Conservation (phyloP, 1,284 basidiomycete species). For the Waitea zeae region DNA sequence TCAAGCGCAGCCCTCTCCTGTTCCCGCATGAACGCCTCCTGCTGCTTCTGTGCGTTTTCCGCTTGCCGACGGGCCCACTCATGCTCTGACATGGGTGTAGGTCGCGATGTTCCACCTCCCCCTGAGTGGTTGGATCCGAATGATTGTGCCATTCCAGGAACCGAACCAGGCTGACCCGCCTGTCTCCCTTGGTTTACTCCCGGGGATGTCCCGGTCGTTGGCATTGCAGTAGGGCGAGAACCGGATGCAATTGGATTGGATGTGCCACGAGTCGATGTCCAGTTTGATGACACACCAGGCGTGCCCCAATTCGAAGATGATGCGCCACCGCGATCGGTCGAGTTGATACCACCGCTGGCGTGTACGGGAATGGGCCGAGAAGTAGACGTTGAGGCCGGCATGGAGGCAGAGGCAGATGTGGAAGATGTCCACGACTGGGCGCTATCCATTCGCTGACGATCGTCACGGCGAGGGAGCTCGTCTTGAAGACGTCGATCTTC, state of each 20-base stretch:
- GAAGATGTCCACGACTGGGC: too few relatives aligned
- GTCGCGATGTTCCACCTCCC: not conserved
- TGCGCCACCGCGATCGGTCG: too few relatives aligned
- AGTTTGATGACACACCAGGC: conserved; percentile 2
- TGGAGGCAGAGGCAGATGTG: not conserved
- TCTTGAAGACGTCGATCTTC: conserved; percentile 3
- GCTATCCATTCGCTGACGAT: not conserved
- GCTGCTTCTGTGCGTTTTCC: conserved; percentile 5
- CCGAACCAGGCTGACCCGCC: not conserved
- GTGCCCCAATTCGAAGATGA: too few relatives aligned
- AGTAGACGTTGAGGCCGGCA: conserved; percentile 3
- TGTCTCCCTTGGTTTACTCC: not conserved
- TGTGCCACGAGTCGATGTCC: not conserved
- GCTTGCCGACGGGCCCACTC: conserved; percentile 4
- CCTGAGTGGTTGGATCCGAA: not conserved
- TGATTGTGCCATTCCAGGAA: not conserved
- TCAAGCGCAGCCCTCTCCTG: conserved; percentile 5
- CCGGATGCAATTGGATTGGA: not conserved
- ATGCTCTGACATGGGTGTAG: not conserved
- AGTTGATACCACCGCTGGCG: too few relatives aligned
- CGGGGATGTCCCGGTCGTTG: not conserved
- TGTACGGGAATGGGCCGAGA: too few relatives aligned
- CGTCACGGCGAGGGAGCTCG: conserved; percentile 1
- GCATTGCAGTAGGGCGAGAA: not conserved
- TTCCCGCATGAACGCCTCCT: conserved; percentile 4